Evolutionary conservation across 2,329 filamentous ascomycete species (phyloP).

Genomic region (Pseudocercospora macadamiae): DNA sequence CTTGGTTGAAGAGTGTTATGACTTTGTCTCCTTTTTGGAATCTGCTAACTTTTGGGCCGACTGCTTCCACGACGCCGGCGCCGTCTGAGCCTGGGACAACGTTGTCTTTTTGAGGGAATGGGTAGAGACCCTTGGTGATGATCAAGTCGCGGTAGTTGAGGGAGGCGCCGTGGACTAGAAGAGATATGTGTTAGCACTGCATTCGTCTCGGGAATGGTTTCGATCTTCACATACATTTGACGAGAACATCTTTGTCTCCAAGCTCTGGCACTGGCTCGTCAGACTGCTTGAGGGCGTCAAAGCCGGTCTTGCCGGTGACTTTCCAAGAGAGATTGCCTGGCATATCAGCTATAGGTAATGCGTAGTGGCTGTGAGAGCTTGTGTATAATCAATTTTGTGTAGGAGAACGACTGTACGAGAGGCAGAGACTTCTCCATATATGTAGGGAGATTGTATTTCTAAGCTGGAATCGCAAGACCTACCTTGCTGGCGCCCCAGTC

Average conservation of each 20-base stretch:
- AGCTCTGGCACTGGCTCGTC: slow-evolving; percentile 59
- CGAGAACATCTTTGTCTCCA: slow-evolving; percentile 72
- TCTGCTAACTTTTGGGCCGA: slow-evolving; percentile 59
- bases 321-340: slow-evolving; percentile 50
- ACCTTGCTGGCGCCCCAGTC: slow-evolving; percentile 10
- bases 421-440: not conserved
- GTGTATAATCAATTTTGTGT: not conserved
- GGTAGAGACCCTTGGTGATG: slow-evolving; percentile 52
- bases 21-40: slow-evolving; percentile 64
- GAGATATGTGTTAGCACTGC: slow-evolving; percentile 9
- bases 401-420: not conserved
- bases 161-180: slow-evolving; percentile 50
- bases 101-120: slow-evolving; percentile 45
- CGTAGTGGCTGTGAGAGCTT: not conserved
- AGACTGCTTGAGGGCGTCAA: slow-evolving; percentile 63
- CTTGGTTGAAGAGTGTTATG: slow-evolving; percentile 65
- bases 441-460: slow-evolving; percentile 8
- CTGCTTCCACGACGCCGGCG: slow-evolving; percentile 54
- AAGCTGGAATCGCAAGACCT: slow-evolving; percentile 8
- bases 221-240: slow-evolving; percentile 56
- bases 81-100: slow-evolving; percentile 56
- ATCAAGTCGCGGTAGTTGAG: slow-evolving; percentile 56
- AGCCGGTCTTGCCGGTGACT: slow-evolving; percentile 57
- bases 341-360: slow-evolving; percentile 14
- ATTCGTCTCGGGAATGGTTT: too few relatives aligned